Percentiles rank a stretch among this genome's conserved stretches.
phyloP scores from a whole-genome alignment of 768 basidiomycete genomes.

The Amanita jacksonii region DNA sequence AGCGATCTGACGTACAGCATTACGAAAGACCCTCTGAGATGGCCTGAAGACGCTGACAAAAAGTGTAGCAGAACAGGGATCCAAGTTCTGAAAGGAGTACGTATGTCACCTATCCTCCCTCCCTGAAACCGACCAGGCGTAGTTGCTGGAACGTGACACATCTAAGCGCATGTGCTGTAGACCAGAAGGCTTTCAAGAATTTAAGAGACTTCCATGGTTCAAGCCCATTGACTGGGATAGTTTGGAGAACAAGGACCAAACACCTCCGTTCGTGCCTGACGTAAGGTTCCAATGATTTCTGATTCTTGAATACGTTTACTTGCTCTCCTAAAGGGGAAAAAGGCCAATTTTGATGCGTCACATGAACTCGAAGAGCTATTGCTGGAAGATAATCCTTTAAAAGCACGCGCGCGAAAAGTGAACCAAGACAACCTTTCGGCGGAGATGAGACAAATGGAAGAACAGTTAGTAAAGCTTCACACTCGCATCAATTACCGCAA shows the following conservation, averaged over 20 bases:
- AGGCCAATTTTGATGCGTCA: constrained; percentile 98
- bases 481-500: background rate
- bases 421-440: constrained; percentile 82
- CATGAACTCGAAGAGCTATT: constrained; percentile 95
- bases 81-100: constrained; percentile 70
- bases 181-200: constrained; percentile 69
- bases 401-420: constrained; percentile 86
- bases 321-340: constrained; percentile 64
- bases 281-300: constrained; percentile 28
- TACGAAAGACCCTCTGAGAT: constrained; percentile 74
- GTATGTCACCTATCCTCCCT: constrained; percentile 19
- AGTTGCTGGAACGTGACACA: constrained; percentile 87
- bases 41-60: constrained; percentile 83
- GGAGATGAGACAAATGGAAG: constrained; percentile 98
- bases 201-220: constrained; percentile 84
- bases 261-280: constrained; percentile 86
- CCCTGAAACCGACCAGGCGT: constrained; percentile 6
- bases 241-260: constrained; percentile 64
- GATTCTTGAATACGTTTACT: constrained; percentile 10
- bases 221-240: constrained; percentile 81
- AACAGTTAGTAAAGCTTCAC: constrained; percentile 54
- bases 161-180: constrained; percentile 76
- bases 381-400: constrained; percentile 93
- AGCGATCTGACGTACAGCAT: constrained; percentile 90
- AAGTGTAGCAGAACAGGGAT: constrained; percentile 72